Base-by-base conservation (phyloP, 768 basidiomycete genomes). In the Suillus cothurnatus region DNA sequence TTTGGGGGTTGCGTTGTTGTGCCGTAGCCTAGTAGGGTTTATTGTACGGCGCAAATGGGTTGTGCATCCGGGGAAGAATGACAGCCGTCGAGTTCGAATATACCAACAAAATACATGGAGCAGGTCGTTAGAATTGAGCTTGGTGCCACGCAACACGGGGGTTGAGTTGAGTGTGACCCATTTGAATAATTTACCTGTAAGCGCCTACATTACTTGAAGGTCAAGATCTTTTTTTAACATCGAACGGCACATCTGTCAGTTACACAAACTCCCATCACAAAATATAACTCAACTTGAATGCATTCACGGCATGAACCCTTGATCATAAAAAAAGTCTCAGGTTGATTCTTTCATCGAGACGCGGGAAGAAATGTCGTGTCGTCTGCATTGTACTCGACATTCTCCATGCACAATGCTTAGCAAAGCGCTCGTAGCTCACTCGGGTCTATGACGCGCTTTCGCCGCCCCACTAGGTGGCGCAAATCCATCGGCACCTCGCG, bases 221-320 rank as follows among this genome's bases (percentile, higher is more conserved):
- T 32, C 1, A 6, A 21, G 19, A 17, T 19, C 38, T 41, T 39
- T 58, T 50, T 59, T 39, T 59, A 17, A 14, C 19, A 41, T 41
- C 28, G 58, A 41, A 41, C 12, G 39, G 5, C 26, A 58, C 26
- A 21, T 28, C 26, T 14, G 1, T 21, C 26, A 21, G 23, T 14
- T 41, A 59, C 39, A 59, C 38, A 12, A 26, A 26, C 19, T 28
- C 12, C 11, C 39, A 41, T 41, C 17, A 14, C 19, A 21, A 28
- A 28, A 41, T 41, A 21, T 21, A 41, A 21, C 38, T 41, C 12
- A 59, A n/a, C 58, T 43, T 39, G 58, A 28, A 59, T 28, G 19
- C 28, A 31, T 21, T 59, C 58, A 59, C 58, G 58, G 58, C 58
- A 59, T 59, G 12, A 59, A 59, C 28, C 58, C 58, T 58, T 41